These are phyloP conservation scores for Zymoseptoria crescenta DNA, from an alignment of 2,329 filamentous ascomycete species.

Conservation along the genomic window DNA sequence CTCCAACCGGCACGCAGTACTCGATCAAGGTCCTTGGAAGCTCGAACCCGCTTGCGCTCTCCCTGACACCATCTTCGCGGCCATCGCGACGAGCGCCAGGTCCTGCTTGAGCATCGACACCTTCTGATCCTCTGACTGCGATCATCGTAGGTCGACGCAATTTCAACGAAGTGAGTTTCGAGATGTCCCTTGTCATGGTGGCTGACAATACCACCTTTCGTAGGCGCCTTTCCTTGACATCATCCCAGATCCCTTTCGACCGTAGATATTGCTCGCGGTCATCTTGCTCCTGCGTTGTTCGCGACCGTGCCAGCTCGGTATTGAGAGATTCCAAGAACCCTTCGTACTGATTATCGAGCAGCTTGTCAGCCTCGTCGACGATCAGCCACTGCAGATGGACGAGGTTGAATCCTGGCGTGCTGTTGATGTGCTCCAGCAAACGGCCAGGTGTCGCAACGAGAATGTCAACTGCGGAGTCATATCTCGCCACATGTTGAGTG, in stretches of 20 bases:
- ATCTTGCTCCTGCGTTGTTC: constrained; percentile 18
- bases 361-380: constrained; percentile 87
- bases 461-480: constrained; percentile 70
- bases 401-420: constrained; percentile 73
- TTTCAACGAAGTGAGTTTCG: constrained; percentile 65
- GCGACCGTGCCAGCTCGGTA: constrained; percentile 14
- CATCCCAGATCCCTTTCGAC: constrained; percentile 28
- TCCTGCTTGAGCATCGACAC: constrained; percentile 26
- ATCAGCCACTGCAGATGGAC: constrained; percentile 78
- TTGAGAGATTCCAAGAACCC: constrained; percentile 24
- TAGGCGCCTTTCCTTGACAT: constrained; percentile 40
- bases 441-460: constrained; percentile 87
- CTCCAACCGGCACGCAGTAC: constrained; percentile 41
- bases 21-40: constrained; percentile 48
- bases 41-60: constrained; percentile 39
- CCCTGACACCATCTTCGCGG: constrained; percentile 16
- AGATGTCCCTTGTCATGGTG: constrained; percentile 82
- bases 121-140: constrained; percentile 54
- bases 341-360: constrained; percentile 60
- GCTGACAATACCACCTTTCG: constrained; percentile 84
- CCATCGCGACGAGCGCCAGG: constrained; percentile 14
- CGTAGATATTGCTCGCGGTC: constrained; percentile 21
- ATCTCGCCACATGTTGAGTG: constrained; percentile 56
- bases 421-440: constrained; percentile 81
- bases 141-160: constrained; percentile 68